Evolutionary conservation across 2,329 filamentous ascomycete genomes (phyloP).

Genomic region (Trichophyton simii): DNA sequence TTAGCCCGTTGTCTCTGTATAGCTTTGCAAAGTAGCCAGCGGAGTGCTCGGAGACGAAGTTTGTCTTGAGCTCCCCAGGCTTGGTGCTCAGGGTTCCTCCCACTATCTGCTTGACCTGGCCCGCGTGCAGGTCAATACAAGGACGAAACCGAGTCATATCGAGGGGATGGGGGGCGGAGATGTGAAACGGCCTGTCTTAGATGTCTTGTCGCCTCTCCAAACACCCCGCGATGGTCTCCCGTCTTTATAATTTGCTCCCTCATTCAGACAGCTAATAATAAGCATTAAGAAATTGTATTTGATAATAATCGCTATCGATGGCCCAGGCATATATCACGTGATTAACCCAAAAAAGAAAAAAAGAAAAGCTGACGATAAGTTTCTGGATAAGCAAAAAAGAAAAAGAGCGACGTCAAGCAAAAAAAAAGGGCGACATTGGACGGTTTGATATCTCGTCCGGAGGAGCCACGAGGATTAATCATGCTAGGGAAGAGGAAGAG

Average conservation of each 20-base stretch:
- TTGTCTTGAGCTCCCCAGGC: constrained; percentile 63
- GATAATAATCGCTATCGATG: neutral
- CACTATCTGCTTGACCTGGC: constrained; percentile 96
- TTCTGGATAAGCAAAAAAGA: neutral
- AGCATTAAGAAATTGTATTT: too few species aligned
- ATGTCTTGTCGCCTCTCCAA: neutral
- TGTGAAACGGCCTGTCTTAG: neutral
- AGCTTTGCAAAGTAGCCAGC: constrained; percentile 68
- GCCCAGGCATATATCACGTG: neutral
- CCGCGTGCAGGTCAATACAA: constrained; percentile 95
- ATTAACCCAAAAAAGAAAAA: neutral
- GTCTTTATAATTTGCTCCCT: neutral
- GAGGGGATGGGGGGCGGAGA: neutral
- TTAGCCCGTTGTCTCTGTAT: constrained; percentile 62
- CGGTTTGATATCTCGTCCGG: neutral
- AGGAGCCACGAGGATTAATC: constrained; percentile 4
- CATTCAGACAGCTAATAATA: neutral
- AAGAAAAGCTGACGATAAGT: neutral
- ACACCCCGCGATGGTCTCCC: neutral
- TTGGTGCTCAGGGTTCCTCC: constrained; percentile 73
- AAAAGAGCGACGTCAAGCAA: neutral
- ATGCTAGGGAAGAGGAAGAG: constrained; percentile 41
- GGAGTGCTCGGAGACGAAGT: constrained; percentile 77
- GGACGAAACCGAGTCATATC: constrained; percentile 86
- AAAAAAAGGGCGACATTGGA: neutral